Conservation (phyloP, 768 basidiomycete genomes). For the Tylopilus sp. region DNA sequence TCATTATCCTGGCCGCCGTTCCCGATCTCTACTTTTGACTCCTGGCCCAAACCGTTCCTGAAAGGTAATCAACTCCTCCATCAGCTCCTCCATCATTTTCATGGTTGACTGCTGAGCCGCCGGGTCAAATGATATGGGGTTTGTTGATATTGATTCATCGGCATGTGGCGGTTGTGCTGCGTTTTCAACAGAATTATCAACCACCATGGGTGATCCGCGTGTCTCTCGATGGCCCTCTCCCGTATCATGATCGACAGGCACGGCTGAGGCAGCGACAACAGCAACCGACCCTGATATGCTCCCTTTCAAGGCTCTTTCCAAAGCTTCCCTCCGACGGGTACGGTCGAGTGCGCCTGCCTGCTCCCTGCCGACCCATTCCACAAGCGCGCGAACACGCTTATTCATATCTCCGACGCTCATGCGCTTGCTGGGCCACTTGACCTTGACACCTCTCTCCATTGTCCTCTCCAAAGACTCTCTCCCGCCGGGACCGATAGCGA, state of each 20-base stretch:
- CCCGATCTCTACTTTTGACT: slow-evolving; percentile 49
- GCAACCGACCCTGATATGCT: slow-evolving; percentile 8
- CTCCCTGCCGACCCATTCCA: slow-evolving; percentile 93
- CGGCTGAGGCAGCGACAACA: slow-evolving; percentile 5
- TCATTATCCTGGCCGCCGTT: slow-evolving; percentile 41
- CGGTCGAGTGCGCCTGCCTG: slow-evolving; percentile 76
- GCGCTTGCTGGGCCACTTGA: slow-evolving; percentile 91
- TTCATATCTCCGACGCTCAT: slow-evolving; percentile 98
- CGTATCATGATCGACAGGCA: slow-evolving; percentile 15
- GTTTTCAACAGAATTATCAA: slow-evolving; percentile 24
- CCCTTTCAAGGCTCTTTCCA: slow-evolving; percentile 50
- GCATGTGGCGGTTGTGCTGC: slow-evolving; percentile 11
- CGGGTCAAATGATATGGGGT: background rate
- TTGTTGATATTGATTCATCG: slow-evolving; percentile 6
- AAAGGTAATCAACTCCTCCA: slow-evolving; percentile 84
- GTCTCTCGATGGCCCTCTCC: slow-evolving; percentile 10
- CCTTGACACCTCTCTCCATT: slow-evolving; percentile 76
- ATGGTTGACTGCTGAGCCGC: slow-evolving; percentile 45
- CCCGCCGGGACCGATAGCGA: slow-evolving; percentile 38
- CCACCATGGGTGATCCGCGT: slow-evolving; percentile 32
- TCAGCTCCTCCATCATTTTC: slow-evolving; percentile 87
- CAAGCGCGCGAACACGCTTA: slow-evolving; percentile 83
- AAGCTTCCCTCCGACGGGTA: slow-evolving; percentile 60
- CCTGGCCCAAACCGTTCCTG: slow-evolving; percentile 82
- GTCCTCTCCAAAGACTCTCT: slow-evolving; percentile 58